Base-by-base conservation (phyloP, 768 basidiomycete genomes). In the Leccinum broughii region DNA sequence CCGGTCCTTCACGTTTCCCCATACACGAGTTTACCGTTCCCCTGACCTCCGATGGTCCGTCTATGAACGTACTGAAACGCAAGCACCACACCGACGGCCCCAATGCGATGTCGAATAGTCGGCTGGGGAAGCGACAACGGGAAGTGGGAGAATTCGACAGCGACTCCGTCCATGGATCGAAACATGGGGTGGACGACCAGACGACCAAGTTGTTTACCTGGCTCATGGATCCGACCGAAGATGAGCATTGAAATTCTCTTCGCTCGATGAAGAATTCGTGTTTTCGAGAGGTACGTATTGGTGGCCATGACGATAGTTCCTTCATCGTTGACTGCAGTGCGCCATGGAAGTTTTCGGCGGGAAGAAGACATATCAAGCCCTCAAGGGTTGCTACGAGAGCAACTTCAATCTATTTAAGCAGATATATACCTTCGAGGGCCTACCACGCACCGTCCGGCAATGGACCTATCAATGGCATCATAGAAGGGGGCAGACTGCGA, bases 351-450 rank as follows among this genome's bases (percentile, higher is more conserved):
- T 92, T 7, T 92, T 90, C 64, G 85, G 81, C 3, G 81, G 83
- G 55, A 88, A 89, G 74, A 92, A 92, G 72, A 88, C 89, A 15
- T 92, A 90, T 62, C 89, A 91, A 68, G 90, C 90, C 1, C 80
- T 92, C 57, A 92, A 92, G 75, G 89, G 90, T 22, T 92, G 89
- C 67, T 92, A 90, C 63, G 89, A 92, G 69, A 88, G 90, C 67
- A 92, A 91, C 65, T 89, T 92, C 65, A 91, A 90, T 65, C 75
- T 90, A 15, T 92, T 91, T 81, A 91, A 89, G 73, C 89, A 92
- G 71, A 89, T 92, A 41, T 87, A 88, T 67, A 80, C 84, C 9
- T 89, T 89, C 63, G 88, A 92, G 70, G 70, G 75, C 74, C 13
- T 87, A 79, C 56, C 75, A 69, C 46, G 59, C 53, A 5, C 35